These are phyloP conservation scores for Pythium phragmitis DNA, from an alignment of 352 stramenopile species.

Conservation along the genomic window DNA sequence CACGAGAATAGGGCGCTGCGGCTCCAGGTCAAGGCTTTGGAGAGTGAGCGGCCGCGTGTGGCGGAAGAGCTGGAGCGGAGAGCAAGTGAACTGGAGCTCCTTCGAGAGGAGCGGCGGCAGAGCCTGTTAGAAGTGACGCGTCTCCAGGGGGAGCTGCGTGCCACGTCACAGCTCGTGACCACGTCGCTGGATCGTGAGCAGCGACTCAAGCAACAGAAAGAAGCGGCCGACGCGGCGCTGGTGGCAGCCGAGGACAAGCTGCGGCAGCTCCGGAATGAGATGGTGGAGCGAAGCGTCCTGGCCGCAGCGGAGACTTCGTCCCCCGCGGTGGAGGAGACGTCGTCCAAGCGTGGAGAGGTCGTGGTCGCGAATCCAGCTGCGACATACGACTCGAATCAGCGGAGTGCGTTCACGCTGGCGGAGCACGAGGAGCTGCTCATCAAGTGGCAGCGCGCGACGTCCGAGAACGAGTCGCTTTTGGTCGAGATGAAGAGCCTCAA, in stretches of 20 bases:
- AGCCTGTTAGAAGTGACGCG: constrained; percentile 51
- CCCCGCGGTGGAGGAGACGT: not conserved
- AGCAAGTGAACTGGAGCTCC: constrained; percentile 40
- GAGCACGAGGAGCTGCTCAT: constrained; percentile 59
- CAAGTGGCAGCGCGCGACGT: constrained; percentile 35
- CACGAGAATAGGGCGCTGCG: constrained; percentile 57
- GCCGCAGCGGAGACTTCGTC: not conserved
- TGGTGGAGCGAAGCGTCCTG: constrained; percentile 24
- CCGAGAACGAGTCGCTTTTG: constrained; percentile 45
- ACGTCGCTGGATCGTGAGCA: constrained; percentile 57
- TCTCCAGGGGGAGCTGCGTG: constrained; percentile 53
- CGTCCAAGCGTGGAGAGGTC: constrained; percentile 21
- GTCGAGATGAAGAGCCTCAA: constrained; percentile 56
- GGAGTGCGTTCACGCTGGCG: constrained; percentile 50
- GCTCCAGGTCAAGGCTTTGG: constrained; percentile 52
- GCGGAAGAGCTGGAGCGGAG: constrained; percentile 35
- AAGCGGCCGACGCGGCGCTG: constrained; percentile 33
- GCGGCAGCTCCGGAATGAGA: constrained; percentile 29
- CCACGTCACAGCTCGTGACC: constrained; percentile 58
- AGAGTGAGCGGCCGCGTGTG: constrained; percentile 51
- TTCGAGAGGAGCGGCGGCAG: constrained; percentile 44
- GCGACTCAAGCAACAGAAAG: constrained; percentile 34
- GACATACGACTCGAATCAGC: constrained; percentile 60
- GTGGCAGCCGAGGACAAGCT: constrained; percentile 39
- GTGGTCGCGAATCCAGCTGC: constrained; percentile 42